Base-by-base conservation (phyloP, 208 protist genomes). In the Blechomonas ayalai region DNA sequence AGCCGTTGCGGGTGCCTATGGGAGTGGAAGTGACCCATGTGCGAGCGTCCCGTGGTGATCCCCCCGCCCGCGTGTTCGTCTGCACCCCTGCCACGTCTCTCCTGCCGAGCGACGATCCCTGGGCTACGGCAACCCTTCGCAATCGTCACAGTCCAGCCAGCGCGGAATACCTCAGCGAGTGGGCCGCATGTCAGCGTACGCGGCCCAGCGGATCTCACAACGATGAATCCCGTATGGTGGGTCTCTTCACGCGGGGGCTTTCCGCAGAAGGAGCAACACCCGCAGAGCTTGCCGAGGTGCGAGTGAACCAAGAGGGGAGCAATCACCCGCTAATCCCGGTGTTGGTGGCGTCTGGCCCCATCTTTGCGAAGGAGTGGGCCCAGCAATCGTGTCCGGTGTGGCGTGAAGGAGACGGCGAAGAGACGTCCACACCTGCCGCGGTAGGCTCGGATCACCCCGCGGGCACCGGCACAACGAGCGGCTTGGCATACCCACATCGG, bases 311-410 rank as follows among this genome's bases (percentile, higher is more conserved):
- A n/a, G n/a, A n/a, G 29, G 10, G 44, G 8, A 10, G 49, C 35
- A 6, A 10, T 24, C 18, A 20, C 33, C 46, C 12, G 33, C 16
- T 13, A 9, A 27, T 59, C 18, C 60, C 60, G 0, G 46, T 89
- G 15, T 42, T 88, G 19, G 73, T 69, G 22, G 77, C 67, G 22
- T 70, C 67, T 0, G 84, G 80, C 0, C 80, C 84, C 19, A 25
- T 92, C 8, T 48, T 88, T 28, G 59, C 73, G 27, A 67, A 51
- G 39, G 82, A 87, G 48, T 91, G 82, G 82, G 72, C 72, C 1
- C 25, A 25, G 43, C 59, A 69, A 41, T 73, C 54, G 13, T 52
- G 44, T 24, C 13, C 27, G 9, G 13, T n/a, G 29, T n/a, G 22
- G 7, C 16, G 10, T 23, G 23, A 3, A 10, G 38, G 15, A 10